phyloP scores from a whole-genome alignment of 1,284 basidiomycete genomes.

The Paramarasmius palmivorus region DNA sequence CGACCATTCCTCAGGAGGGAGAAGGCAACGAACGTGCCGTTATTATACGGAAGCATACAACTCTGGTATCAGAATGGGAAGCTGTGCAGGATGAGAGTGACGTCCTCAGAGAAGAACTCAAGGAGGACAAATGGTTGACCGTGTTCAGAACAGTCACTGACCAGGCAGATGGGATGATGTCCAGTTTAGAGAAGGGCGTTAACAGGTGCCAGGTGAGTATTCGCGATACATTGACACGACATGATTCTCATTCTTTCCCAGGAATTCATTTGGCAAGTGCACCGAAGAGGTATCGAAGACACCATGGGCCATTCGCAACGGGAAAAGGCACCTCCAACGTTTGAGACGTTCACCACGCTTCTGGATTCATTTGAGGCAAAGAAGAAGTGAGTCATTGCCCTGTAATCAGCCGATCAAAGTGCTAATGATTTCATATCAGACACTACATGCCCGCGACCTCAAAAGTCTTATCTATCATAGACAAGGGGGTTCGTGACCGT shows the following conservation, averaged over 20 bases:
- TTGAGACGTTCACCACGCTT: slow-evolving; percentile 65
- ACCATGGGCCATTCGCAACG: slow-evolving; percentile 39
- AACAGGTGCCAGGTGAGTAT: slow-evolving; percentile 74
- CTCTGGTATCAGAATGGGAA: slow-evolving; percentile 76
- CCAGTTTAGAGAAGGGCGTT: slow-evolving; percentile 88
- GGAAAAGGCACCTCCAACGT: slow-evolving; percentile 51
- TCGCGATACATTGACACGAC: too few species aligned
- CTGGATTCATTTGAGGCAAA: slow-evolving; percentile 80
- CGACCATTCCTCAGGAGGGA: slow-evolving; percentile 41
- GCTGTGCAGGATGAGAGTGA: slow-evolving; percentile 80
- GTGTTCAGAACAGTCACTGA: slow-evolving; percentile 92
- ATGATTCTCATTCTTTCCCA: slow-evolving; percentile 25
- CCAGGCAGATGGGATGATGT: slow-evolving; percentile 97
- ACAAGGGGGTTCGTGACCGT: slow-evolving; percentile 87
- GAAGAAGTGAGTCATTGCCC: slow-evolving; percentile 63
- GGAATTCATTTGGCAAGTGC: slow-evolving; percentile 84
- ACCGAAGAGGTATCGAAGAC: slow-evolving; percentile 55
- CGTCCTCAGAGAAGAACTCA: slow-evolving; percentile 83
- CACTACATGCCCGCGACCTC: slow-evolving; percentile 92
- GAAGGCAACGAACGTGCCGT: slow-evolving; percentile 48
- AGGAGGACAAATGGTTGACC: slow-evolving; percentile 94
- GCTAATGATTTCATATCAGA: slow-evolving; percentile 33
- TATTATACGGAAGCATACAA: slow-evolving; percentile 70
- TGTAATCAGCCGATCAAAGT: background rate
- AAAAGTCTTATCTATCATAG: slow-evolving; percentile 91